Evolutionary conservation across 2,329 filamentous ascomycete genomes (phyloP).

Genomic region (Trichophyton simii): DNA sequence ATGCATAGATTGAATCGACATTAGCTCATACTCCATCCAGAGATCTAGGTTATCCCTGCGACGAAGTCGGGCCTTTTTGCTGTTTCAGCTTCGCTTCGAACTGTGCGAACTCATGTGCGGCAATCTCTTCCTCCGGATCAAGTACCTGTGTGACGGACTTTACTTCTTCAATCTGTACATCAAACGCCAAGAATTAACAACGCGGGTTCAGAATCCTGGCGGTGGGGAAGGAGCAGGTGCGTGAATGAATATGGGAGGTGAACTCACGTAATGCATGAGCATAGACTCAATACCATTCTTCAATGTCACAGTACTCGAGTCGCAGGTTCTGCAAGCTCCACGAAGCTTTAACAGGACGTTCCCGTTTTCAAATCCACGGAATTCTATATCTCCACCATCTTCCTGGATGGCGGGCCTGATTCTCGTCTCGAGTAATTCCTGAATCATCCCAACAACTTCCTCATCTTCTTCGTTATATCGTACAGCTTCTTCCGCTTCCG

Average conservation of each 20-base stretch:
- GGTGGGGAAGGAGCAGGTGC: not conserved
- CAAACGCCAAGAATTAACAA: not conserved
- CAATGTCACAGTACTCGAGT: slow-evolving; percentile 89
- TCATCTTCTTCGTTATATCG: slow-evolving; percentile 81
- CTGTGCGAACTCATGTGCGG: slow-evolving; percentile 76
- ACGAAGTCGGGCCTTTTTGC: slow-evolving; percentile 42
- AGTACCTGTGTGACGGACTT: slow-evolving; percentile 82
- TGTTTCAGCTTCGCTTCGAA: slow-evolving; percentile 74
- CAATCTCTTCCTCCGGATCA: slow-evolving; percentile 83
- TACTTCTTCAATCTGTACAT: slow-evolving; percentile 76
- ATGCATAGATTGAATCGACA: not conserved
- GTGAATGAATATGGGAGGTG: not conserved
- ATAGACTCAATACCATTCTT: slow-evolving; percentile 98
- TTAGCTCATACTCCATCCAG: slow-evolving; percentile 26
- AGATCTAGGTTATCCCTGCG: slow-evolving; percentile 38
- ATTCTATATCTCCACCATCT: slow-evolving; percentile 95
- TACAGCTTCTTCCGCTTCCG: slow-evolving; percentile 50
- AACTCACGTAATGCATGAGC: slow-evolving; percentile 85
- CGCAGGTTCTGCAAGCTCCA: slow-evolving; percentile 88
- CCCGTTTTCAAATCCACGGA: slow-evolving; percentile 75
- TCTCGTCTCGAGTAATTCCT: slow-evolving; percentile 87
- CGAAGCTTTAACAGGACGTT: slow-evolving; percentile 76
- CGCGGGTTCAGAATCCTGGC: not conserved
- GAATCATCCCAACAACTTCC: slow-evolving; percentile 96
- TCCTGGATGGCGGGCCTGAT: slow-evolving; percentile 95